A percentile compares a stretch with the other conserved stretches of the same genome.
These are phyloP conservation scores for Amoeboaphelidium protococcarum DNA, from an alignment of 371 early-diverging fungal genomes.

Conservation along the genomic window DNA sequence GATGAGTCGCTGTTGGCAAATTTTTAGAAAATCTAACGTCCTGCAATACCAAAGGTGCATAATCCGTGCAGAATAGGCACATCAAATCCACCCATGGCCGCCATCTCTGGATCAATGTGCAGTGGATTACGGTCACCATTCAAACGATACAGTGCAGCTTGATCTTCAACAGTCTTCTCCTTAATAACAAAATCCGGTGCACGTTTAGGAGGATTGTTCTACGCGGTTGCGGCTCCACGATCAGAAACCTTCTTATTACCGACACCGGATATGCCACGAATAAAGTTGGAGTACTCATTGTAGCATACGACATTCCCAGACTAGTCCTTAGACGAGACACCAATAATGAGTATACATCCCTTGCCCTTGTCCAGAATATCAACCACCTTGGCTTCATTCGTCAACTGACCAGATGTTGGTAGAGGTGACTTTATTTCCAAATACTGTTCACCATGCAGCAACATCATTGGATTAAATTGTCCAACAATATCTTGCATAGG, in stretches of 20 bases:
- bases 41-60: slow-evolving; percentile 69
- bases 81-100: slow-evolving; percentile 72
- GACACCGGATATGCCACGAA: slow-evolving; percentile 73
- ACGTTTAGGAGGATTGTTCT: slow-evolving; percentile 36
- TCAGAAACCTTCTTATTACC: slow-evolving; percentile 25
- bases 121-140: slow-evolving; percentile 61
- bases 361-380: slow-evolving; percentile 91
- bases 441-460: slow-evolving; percentile 93
- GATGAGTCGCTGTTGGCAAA: slow-evolving; percentile 33
- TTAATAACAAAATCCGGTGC: slow-evolving; percentile 47
- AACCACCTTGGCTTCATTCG: slow-evolving; percentile 41
- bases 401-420: slow-evolving; percentile 49
- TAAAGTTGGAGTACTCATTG: slow-evolving; percentile 70
- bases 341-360: slow-evolving; percentile 52
- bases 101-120: slow-evolving; percentile 88
- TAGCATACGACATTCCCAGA: slow-evolving; percentile 45
- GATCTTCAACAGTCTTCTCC: slow-evolving; percentile 63
- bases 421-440: slow-evolving; percentile 52
- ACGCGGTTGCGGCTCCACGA: slow-evolving; percentile 52
- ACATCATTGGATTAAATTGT: slow-evolving; percentile 87
- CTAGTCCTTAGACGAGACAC: slow-evolving; percentile 44
- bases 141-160: slow-evolving; percentile 85
- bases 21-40: slow-evolving; percentile 49
- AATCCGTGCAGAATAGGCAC: slow-evolving; percentile 88
- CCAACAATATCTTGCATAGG: slow-evolving; percentile 50